Percentiles rank a stretch among this genome's conserved stretches.
Conservation (phyloP, 495 filamentous ascomycete species). For the Trichoderma virens region DNA sequence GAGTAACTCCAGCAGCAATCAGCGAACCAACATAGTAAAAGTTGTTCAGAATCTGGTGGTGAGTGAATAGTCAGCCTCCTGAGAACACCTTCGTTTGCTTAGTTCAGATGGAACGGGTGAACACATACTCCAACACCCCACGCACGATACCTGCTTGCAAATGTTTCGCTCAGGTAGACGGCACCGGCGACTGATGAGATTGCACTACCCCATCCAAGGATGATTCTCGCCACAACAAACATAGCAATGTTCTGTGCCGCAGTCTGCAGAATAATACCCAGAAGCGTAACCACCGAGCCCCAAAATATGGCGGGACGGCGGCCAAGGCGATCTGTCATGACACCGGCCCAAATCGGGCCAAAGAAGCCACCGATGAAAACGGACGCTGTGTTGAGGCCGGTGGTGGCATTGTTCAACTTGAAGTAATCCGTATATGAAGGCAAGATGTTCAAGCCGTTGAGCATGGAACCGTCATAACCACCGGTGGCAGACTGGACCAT, state of each 20-base stretch:
- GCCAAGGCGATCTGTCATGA: slow-evolving; percentile 53
- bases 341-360: slow-evolving; percentile 20
- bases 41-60: slow-evolving; percentile 35
- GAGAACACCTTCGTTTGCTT: neutral
- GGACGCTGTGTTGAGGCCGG: slow-evolving; percentile 38
- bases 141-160: slow-evolving; percentile 22
- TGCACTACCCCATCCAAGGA: slow-evolving; percentile 25
- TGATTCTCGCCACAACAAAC: slow-evolving; percentile 25
- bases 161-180: slow-evolving; percentile 1
- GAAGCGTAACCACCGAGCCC: slow-evolving; percentile 56
- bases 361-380: slow-evolving; percentile 39
- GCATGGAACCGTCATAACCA: slow-evolving; percentile 45
- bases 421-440: slow-evolving; percentile 44
- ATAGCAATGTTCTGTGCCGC: slow-evolving; percentile 41
- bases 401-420: slow-evolving; percentile 33
- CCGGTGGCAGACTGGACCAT: slow-evolving; percentile 38
- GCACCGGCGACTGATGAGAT: slow-evolving; percentile 24
- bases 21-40: slow-evolving; percentile 45
- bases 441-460: slow-evolving; percentile 46
- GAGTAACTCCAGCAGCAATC: slow-evolving; percentile 44
- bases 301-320: slow-evolving; percentile 53
- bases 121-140: slow-evolving; percentile 30
- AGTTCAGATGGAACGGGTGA: neutral
- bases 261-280: slow-evolving; percentile 51
- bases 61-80: neutral